Conservation (phyloP, 441 rosid genomes). For the Biscutella laevigata region DNA sequence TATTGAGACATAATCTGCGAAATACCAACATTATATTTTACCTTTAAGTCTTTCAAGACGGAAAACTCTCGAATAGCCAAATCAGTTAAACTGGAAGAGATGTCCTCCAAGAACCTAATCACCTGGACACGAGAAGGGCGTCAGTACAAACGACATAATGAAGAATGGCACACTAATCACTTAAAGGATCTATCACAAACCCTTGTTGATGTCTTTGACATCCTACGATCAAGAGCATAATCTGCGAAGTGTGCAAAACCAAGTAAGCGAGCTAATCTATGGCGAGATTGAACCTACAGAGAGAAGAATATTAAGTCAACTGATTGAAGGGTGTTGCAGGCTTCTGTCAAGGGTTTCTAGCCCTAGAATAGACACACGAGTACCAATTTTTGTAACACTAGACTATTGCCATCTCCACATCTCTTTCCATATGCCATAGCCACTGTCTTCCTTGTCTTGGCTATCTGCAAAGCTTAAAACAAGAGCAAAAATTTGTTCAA, state of each 20-base stretch:
- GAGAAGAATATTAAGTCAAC: slow-evolving; percentile 14
- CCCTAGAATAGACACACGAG: slow-evolving; percentile 8
- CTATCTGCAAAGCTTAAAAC: slow-evolving; percentile 50
- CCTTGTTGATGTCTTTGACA: slow-evolving; percentile 82
- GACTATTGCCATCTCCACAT: slow-evolving; percentile 70
- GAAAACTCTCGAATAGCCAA: slow-evolving; percentile 63
- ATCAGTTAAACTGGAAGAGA: slow-evolving; percentile 70
- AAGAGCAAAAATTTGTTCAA: slow-evolving; percentile 18
- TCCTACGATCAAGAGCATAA: slow-evolving; percentile 66
- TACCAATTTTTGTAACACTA: slow-evolving; percentile 73
- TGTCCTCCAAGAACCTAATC: slow-evolving; percentile 75
- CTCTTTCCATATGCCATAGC: slow-evolving; percentile 76
- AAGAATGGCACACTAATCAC: neutral
- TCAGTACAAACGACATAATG: neutral
- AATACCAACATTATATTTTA: slow-evolving; percentile 23
- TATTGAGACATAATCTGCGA: slow-evolving; percentile 13
- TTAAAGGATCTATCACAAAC: slow-evolving; percentile 32
- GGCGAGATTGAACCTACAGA: slow-evolving; percentile 73
- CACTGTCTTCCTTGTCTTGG: slow-evolving; percentile 74
- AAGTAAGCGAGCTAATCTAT: slow-evolving; percentile 70
- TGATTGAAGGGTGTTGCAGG: neutral
- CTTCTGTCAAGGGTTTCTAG: slow-evolving; percentile 5
- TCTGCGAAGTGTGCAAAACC: slow-evolving; percentile 86
- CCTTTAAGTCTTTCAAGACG: slow-evolving; percentile 75
- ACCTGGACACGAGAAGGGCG: slow-evolving; percentile 38